These are phyloP conservation scores for Nadsonia starkeyi-henricii DNA, from an alignment of 1,139 yeast genomes.

Conservation along the genomic window DNA sequence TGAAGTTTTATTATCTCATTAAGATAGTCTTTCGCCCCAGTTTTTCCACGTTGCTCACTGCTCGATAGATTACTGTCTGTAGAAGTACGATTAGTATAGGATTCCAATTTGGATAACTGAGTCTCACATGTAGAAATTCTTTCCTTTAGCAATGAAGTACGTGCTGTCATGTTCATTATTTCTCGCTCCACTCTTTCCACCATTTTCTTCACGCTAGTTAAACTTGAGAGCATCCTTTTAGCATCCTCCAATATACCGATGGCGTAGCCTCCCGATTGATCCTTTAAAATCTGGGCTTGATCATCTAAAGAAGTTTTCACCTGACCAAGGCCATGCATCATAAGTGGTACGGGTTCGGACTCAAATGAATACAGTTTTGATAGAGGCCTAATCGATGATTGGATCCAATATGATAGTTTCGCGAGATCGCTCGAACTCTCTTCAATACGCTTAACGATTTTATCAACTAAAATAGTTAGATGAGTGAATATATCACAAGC, in stretches of 20 bases:
- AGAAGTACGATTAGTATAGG: background rate
- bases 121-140: background rate
- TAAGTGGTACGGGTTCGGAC: slow-evolving; percentile 8
- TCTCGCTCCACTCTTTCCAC: slow-evolving; percentile 36
- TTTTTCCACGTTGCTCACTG: background rate
- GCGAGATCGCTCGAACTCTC: background rate
- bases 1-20: slow-evolving; percentile 15
- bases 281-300: background rate
- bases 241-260: slow-evolving; percentile 30
- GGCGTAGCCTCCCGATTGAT: background rate
- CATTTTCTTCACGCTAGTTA: slow-evolving; percentile 15
- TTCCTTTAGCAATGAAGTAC: slow-evolving; percentile 4
- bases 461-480: background rate
- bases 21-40: background rate
- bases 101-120: background rate
- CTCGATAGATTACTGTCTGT: background rate
- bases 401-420: slow-evolving; percentile 6
- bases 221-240: slow-evolving; percentile 22
- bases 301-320: background rate
- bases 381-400: slow-evolving; percentile 4
- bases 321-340: background rate
- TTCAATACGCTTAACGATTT: background rate
- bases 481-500: background rate
- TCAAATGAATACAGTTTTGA: slow-evolving; percentile 3
- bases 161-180: background rate